Evolutionary conservation across 352 stramenopile genomes (phyloP), one percentile per base, ranked within the genome.

Genomic region (Globisporangium abappressorium): DNA sequence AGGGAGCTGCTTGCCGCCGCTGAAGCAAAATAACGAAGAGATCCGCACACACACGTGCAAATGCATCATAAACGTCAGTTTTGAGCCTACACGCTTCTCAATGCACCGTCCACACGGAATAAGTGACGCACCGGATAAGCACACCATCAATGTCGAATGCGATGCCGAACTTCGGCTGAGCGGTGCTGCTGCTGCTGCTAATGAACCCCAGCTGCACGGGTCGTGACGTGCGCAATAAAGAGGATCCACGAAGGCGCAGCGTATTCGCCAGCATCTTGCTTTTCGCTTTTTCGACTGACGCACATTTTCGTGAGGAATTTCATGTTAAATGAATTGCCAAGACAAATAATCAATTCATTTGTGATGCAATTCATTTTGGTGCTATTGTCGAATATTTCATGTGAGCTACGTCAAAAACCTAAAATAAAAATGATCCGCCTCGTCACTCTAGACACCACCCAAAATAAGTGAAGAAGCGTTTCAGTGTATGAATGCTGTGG

Each of bases 101-200:
- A 46, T 7, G 14, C 14, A 20, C 38, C 38, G 38, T 15, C 38
- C 38, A 20, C 38, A 46, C 14, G 14, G 4, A 38, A 5, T 8
- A 26, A 20, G 2, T 24, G 15, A 49, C 66, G 22, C 41, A 93
- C 87, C 92, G 84, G 57, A 98, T 90, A 47, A 98, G 77, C 14
- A 98, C 92, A 63, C 92, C 92, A 53, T 98, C 92, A 49, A 98
- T 97, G 69, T 98, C 92, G 68, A 97, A 97, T 6, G 90, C 91
- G 47, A 97, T 89, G 46, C 87, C 89, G 47, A 95, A 94, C 28
- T 81, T 80, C 8, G 76, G 72, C 49, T 55, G 14, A 34, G 38
- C 56, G 1, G 4, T 14, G 36, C 20, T 59, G 54, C 15, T 59
- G 54, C 54, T 59, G 20, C 66, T 66, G 34, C 24, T 56, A 38